Conservation (phyloP, 345 rosid species). For the Citrus glauca region DNA sequence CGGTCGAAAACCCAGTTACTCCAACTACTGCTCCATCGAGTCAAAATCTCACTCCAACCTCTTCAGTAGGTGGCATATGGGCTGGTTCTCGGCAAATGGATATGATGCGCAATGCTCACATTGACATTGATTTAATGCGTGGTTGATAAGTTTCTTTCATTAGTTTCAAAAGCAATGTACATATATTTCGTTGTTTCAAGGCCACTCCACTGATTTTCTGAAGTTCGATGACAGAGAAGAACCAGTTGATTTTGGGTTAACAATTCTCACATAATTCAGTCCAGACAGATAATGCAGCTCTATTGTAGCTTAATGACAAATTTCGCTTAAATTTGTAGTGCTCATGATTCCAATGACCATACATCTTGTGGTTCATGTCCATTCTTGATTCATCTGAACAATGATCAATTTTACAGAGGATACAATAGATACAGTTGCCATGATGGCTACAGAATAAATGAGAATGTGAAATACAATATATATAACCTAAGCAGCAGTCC, state of each 20-base stretch:
- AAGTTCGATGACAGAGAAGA: slow-evolving; percentile 15
- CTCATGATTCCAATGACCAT: slow-evolving; percentile 1
- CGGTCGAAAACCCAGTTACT: slow-evolving; percentile 34
- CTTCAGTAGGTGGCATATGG: slow-evolving; percentile 59
- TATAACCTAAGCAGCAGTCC: slow-evolving; percentile 27
- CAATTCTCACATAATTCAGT: slow-evolving; percentile 24
- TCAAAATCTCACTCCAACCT: slow-evolving; percentile 59
- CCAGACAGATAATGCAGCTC: slow-evolving; percentile 20
- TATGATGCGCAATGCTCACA: slow-evolving; percentile 62
- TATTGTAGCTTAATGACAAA: slow-evolving; percentile 29
- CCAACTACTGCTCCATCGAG: slow-evolving; percentile 37
- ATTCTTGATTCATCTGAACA: not conserved
- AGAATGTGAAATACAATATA: not conserved
- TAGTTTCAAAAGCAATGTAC: slow-evolving; percentile 25
- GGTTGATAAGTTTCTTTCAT: slow-evolving; percentile 39
- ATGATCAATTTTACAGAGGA: not conserved
- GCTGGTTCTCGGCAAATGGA: slow-evolving; percentile 67
- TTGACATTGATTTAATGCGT: slow-evolving; percentile 91
- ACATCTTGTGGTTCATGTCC: not conserved
- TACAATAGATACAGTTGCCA: not conserved
- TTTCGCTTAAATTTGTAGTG: slow-evolving; percentile 6
- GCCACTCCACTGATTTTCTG: slow-evolving; percentile 13
- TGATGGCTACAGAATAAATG: not conserved
- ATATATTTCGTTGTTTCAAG: slow-evolving; percentile 31
- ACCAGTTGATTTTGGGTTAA: slow-evolving; percentile 20